A percentile compares a stretch with the other conserved stretches of the same genome.
Conservation (phyloP, 2,329 filamentous ascomycete genomes). For the Stachybotrys chlorohalonatus region DNA sequence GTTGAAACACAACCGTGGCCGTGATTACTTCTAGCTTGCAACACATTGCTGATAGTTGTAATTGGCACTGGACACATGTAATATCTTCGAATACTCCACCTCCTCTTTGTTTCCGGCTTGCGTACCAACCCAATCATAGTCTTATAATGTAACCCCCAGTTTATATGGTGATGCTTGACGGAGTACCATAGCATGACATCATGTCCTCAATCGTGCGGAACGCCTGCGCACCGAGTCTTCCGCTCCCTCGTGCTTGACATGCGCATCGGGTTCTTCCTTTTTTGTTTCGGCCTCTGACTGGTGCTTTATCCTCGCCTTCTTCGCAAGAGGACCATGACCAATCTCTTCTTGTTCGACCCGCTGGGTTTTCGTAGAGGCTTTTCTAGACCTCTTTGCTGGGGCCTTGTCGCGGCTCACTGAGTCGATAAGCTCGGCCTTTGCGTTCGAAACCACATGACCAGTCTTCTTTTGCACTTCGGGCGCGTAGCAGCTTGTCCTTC, state of each 20-base stretch:
- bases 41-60: too few species aligned
- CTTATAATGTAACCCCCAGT: neutral
- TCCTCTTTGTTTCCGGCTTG: too few species aligned
- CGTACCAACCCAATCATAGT: neutral
- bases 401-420: slow-evolving; percentile 14
- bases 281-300: slow-evolving; percentile 15
- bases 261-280: slow-evolving; percentile 4
- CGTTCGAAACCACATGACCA: slow-evolving; percentile 28
- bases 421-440: slow-evolving; percentile 32
- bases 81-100: too few species aligned
- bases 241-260: neutral
- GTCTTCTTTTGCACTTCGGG: slow-evolving; percentile 79
- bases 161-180: neutral
- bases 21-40: too few species aligned
- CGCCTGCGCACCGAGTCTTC: neutral
- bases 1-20: too few species aligned
- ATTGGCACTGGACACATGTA: too few species aligned
- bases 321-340: slow-evolving; percentile 14
- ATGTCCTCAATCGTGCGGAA: neutral
- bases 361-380: slow-evolving; percentile 7
- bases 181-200: neutral
- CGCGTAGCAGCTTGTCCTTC: slow-evolving; percentile 83
- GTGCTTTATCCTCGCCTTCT: slow-evolving; percentile 13
- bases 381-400: slow-evolving; percentile 14
- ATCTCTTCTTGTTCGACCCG: slow-evolving; percentile 13